These are phyloP conservation scores for Aquanectria penicillioides DNA, from an alignment of 2,329 filamentous ascomycete genomes.

Conservation along the genomic window DNA sequence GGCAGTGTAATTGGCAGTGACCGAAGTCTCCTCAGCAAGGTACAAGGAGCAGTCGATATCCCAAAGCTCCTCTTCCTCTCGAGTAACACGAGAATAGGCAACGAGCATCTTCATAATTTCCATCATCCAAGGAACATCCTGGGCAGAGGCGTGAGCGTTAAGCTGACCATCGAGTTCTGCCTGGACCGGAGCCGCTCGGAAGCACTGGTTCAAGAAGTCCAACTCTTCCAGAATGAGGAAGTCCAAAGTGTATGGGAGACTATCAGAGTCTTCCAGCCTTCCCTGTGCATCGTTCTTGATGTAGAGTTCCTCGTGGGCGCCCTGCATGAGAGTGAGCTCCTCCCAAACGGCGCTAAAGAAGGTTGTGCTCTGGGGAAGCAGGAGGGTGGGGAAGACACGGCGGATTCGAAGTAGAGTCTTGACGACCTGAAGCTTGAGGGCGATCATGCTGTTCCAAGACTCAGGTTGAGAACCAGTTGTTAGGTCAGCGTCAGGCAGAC, in stretches of 20 bases:
- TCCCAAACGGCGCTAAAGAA: slow-evolving; percentile 92
- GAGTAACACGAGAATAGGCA: slow-evolving; percentile 87
- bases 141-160: slow-evolving; percentile 65
- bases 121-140: slow-evolving; percentile 81
- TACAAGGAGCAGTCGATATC: slow-evolving; percentile 97
- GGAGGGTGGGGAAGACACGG: slow-evolving; percentile 80
- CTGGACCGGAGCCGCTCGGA: slow-evolving; percentile 88
- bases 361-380: slow-evolving; percentile 82
- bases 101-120: slow-evolving; percentile 89
- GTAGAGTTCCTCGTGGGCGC: slow-evolving; percentile 83
- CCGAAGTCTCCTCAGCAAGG: slow-evolving; percentile 91
- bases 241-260: slow-evolving; percentile 93
- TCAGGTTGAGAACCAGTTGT: slow-evolving; percentile 64
- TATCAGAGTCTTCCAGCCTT: slow-evolving; percentile 87
- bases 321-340: slow-evolving; percentile 79
- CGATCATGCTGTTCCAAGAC: slow-evolving; percentile 82
- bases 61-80: slow-evolving; percentile 95
- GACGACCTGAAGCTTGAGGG: slow-evolving; percentile 92
- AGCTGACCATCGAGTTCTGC: slow-evolving; percentile 88
- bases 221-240: slow-evolving; percentile 93
- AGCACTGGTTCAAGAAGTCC: slow-evolving; percentile 91
- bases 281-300: slow-evolving; percentile 87
- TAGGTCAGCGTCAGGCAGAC: slow-evolving; percentile 72
- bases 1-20: slow-evolving; percentile 95
- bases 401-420: slow-evolving; percentile 93